phyloP scores from a whole-genome alignment of 2,329 filamentous ascomycete genomes.

The Colletotrichum nymphaeae region DNA sequence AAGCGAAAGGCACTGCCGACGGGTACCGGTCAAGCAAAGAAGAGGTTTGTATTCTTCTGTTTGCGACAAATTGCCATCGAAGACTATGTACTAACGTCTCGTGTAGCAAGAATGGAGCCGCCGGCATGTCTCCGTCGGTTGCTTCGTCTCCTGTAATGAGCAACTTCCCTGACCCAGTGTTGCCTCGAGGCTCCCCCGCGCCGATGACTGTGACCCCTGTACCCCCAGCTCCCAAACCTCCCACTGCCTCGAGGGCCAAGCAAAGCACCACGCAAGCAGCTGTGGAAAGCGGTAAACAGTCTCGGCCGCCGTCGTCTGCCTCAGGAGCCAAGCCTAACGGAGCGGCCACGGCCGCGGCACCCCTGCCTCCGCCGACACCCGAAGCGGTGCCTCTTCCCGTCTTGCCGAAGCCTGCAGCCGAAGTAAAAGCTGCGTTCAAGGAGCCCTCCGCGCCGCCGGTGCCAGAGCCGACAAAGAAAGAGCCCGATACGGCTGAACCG shows the following conservation, averaged over 20 bases:
- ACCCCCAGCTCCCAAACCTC: constrained; percentile 21
- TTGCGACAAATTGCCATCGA: not conserved
- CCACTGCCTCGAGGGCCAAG: constrained; percentile 77
- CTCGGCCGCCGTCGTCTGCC: constrained; percentile 68
- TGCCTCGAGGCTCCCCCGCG: constrained; percentile 68
- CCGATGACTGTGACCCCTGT: constrained; percentile 49
- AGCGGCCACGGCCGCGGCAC: constrained; percentile 40
- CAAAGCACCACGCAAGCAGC: constrained; percentile 78
- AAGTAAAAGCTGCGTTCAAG: constrained; percentile 40
- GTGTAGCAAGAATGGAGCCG: constrained; percentile 48
- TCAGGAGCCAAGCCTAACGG: constrained; percentile 70
- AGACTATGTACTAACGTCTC: constrained; percentile 30
- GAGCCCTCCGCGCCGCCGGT: constrained; percentile 37
- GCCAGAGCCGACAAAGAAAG: constrained; percentile 38
- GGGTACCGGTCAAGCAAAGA: constrained; percentile 79
- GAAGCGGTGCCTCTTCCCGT: constrained; percentile 46
- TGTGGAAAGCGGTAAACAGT: constrained; percentile 62
- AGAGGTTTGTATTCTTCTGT: constrained; percentile 65
- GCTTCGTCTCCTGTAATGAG: constrained; percentile 81
- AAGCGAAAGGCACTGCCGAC: constrained; percentile 74
- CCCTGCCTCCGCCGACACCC: constrained; percentile 44
- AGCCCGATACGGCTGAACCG: constrained; percentile 40
- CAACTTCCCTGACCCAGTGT: constrained; percentile 72
- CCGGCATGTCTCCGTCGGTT: constrained; percentile 74
- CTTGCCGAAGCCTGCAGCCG: constrained; percentile 9